Base-by-base conservation (phyloP, 768 basidiomycete genomes). In the Postia placenta region DNA sequence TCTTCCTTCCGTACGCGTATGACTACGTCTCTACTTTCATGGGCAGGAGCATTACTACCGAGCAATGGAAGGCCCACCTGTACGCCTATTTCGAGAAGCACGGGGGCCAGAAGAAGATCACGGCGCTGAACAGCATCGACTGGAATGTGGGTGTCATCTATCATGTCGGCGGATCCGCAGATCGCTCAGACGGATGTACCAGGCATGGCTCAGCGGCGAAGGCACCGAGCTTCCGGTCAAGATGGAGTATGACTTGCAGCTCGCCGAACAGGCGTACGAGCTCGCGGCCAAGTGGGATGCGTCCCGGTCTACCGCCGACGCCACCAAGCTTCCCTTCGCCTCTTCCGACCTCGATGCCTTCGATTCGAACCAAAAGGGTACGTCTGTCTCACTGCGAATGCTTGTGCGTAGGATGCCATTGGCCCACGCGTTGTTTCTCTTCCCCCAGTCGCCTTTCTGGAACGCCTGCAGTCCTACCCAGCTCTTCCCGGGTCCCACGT, bases 171-270 rank as follows among this genome's bases (percentile, higher is more conserved):
- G 12, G 5, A 23, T 14, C n/a, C 5, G 38, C 19, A 25, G 2
- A 17, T 39, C 27, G 17, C 25, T 45, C 19, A 24, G 25, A 17
- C 33, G 53, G 28, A 48, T 28, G 20, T 17, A 4, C 46, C 35
- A 87, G 85, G 79, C 77, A 11, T 95, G 92, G 92, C 66, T 95
- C 27, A 79, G 85, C 54, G 92, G 92, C 28, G 83, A 87, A 63
- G 89, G 92, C 2, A 54, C 74, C 5, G 70, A 77, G 51, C 76
- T 95, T 11, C 89, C 89, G 1, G 86, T 81, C 0, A 69, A 83
- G 50, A 74, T 89, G 67, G 73, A 81, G 50, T 93, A 91, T 50
- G 91, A 94, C 53, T 70, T 74, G 25, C 75, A 81, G 1, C 73
- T 94, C 22, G 87, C 87, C 0, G 67, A 76, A 48, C 70, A 78